phyloP scores from a whole-genome alignment of 2,329 filamentous ascomycete species.

The Trematosphaeria pertusa region DNA sequence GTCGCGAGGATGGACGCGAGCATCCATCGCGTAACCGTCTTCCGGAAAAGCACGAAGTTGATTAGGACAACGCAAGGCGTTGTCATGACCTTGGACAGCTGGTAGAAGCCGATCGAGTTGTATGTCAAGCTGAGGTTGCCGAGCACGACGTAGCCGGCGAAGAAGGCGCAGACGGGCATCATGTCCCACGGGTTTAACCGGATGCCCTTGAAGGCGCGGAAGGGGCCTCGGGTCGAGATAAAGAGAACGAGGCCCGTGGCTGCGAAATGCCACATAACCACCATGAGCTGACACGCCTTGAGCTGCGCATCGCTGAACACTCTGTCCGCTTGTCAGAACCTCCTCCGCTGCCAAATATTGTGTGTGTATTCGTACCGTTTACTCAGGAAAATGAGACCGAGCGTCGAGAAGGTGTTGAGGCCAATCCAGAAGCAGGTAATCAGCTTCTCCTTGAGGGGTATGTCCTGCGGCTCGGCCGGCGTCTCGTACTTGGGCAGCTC shows the following conservation, averaged over 20 bases:
- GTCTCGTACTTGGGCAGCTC: slow-evolving; percentile 46
- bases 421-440: slow-evolving; percentile 50
- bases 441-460: slow-evolving; percentile 46
- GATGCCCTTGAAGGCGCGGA: slow-evolving; percentile 54
- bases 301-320: slow-evolving; percentile 55
- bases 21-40: slow-evolving; percentile 51
- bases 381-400: slow-evolving; percentile 54
- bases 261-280: slow-evolving; percentile 58
- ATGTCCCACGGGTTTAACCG: slow-evolving; percentile 53
- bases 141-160: slow-evolving; percentile 55
- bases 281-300: slow-evolving; percentile 54
- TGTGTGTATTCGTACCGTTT: slow-evolving; percentile 46
- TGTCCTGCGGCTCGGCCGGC: slow-evolving; percentile 28
- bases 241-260: slow-evolving; percentile 54
- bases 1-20: slow-evolving; percentile 51
- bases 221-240: slow-evolving; percentile 50
- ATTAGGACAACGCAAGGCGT: slow-evolving; percentile 55
- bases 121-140: slow-evolving; percentile 55
- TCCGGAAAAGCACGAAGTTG: slow-evolving; percentile 54
- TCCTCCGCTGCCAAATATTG: not conserved
- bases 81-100: slow-evolving; percentile 58
- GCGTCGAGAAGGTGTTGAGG: slow-evolving; percentile 53
- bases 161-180: slow-evolving; percentile 56
- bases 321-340: slow-evolving; percentile 40
- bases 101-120: slow-evolving; percentile 57